phyloP scores from a whole-genome alignment of 768 basidiomycete genomes.

The Lyophyllum shimeji region DNA sequence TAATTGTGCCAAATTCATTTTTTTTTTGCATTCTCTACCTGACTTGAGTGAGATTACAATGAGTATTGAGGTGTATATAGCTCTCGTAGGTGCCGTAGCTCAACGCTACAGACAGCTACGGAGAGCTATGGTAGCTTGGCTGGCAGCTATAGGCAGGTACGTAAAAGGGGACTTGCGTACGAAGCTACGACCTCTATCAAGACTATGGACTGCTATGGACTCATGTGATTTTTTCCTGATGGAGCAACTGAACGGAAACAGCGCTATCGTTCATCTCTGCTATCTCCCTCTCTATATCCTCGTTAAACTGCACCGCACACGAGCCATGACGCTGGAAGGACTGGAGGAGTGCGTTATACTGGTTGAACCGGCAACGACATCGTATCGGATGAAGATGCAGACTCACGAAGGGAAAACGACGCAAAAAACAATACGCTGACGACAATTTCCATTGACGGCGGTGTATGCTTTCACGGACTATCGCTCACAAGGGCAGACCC shows the following conservation, averaged over 20 bases:
- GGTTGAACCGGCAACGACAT: neutral
- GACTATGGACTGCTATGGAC: neutral
- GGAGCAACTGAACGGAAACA: neutral
- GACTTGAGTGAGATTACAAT: too few species aligned
- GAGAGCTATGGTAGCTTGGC: neutral
- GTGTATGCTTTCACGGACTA: slow-evolving; percentile 43
- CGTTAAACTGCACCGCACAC: neutral
- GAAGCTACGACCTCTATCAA: neutral
- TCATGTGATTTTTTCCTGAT: neutral
- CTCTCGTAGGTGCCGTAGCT: neutral
- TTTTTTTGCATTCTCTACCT: too few species aligned
- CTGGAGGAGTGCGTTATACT: neutral
- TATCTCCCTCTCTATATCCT: neutral
- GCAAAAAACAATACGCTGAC: neutral
- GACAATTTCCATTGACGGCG: neutral
- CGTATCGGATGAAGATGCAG: neutral
- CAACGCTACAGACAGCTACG: neutral
- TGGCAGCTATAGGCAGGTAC: neutral
- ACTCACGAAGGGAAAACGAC: neutral
- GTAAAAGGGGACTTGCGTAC: neutral
- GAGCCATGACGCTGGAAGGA: neutral
- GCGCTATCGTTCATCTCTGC: neutral
- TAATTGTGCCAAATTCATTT: neutral
- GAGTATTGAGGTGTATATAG: too few species aligned
- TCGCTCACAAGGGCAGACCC: slow-evolving; percentile 36